Evolutionary conservation across 495 filamentous ascomycete genomes (phyloP).

Genomic region (Cenococcum geophilum): DNA sequence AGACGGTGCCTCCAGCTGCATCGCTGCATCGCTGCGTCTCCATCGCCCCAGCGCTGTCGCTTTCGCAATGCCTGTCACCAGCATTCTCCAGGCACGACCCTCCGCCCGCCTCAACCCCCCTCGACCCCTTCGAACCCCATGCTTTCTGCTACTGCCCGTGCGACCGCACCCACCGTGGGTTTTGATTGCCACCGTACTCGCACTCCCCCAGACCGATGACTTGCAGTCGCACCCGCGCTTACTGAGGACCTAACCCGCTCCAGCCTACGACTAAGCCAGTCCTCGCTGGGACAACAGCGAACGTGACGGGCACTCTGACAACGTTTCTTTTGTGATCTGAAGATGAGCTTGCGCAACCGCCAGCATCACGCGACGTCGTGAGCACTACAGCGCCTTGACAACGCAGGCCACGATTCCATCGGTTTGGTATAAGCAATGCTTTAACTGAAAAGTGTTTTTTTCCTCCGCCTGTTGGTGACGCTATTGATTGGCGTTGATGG

Average conservation of each 20-base stretch:
- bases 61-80: neutral
- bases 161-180: neutral
- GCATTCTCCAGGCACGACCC: neutral
- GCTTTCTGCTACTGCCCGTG: neutral
- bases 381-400: neutral
- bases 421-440: too few relatives aligned
- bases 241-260: neutral
- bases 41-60: neutral
- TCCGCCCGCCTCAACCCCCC: neutral
- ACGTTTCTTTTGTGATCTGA: neutral
- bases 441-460: neutral
- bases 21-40: neutral
- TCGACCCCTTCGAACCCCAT: too few relatives aligned
- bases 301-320: too few relatives aligned
- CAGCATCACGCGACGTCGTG: conserved; percentile 13
- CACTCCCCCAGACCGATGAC: conserved; percentile 9
- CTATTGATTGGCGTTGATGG: neutral
- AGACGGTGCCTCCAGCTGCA: too few relatives aligned
- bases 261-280: neutral
- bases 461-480: conserved; percentile 10
- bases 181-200: conserved; percentile 8
- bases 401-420: neutral
- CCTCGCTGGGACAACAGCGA: neutral
- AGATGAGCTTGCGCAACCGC: neutral
- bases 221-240: conserved; percentile 10